These are phyloP conservation scores for Fusarium compactum DNA, from an alignment of 2,329 filamentous ascomycete genomes.

Conservation along the genomic window DNA sequence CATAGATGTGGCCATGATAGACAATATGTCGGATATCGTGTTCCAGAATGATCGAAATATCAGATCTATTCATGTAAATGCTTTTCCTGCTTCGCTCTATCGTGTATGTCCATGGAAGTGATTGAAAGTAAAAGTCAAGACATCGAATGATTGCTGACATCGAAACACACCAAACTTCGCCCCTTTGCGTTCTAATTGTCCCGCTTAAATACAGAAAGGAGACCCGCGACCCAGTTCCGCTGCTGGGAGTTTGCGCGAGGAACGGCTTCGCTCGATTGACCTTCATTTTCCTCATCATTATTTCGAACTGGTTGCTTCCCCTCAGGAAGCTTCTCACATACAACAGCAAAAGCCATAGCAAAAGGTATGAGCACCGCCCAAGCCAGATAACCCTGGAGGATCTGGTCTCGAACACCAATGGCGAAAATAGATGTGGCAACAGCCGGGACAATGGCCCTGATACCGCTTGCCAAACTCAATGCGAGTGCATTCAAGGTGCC, in stretches of 20 bases:
- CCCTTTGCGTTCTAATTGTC: background rate
- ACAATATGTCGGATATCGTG: background rate
- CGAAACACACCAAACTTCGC: background rate
- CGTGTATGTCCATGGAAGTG: background rate
- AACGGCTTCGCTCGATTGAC: background rate
- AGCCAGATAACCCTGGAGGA: slow-evolving; percentile 69
- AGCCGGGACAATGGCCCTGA: slow-evolving; percentile 75
- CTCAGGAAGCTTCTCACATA: slow-evolving; percentile 47
- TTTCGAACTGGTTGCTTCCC: slow-evolving; percentile 37
- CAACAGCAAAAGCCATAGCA: slow-evolving; percentile 46
- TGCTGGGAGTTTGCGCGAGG: background rate
- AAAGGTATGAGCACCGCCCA: slow-evolving; percentile 53
- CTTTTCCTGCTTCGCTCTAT: background rate
- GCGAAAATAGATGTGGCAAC: slow-evolving; percentile 77
- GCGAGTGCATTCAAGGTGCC: slow-evolving; percentile 76
- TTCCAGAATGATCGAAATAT: background rate
- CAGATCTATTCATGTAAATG: background rate
- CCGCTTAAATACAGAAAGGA: background rate
- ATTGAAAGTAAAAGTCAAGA: background rate
- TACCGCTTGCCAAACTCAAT: slow-evolving; percentile 69
- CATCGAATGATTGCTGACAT: background rate
- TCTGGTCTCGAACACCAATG: slow-evolving; percentile 70
- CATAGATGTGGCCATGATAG: background rate
- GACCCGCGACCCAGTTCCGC: background rate
- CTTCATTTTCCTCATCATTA: slow-evolving; percentile 26